Percentiles rank a stretch among this genome's conserved stretches.
phyloP scores from a whole-genome alignment of 2,329 filamentous ascomycete species.

The Trichoderma koningii region DNA sequence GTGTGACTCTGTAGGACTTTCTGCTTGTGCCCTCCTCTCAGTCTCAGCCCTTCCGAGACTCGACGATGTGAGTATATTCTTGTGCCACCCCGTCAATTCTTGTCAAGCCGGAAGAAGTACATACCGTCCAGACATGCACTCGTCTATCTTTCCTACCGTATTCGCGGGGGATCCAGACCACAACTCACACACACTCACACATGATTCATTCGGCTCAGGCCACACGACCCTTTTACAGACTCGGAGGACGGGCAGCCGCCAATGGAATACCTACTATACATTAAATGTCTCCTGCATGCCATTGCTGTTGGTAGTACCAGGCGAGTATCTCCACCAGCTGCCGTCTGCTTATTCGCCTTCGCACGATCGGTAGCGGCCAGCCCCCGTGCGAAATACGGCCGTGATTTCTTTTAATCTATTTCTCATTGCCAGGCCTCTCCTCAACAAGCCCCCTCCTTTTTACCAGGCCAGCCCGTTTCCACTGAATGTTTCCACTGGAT shows the following conservation, averaged over 20 bases:
- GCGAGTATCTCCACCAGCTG: too few relatives aligned
- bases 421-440: constrained; percentile 15
- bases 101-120: background rate
- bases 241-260: too few relatives aligned
- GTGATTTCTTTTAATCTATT: constrained; percentile 8
- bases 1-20: constrained; percentile 13
- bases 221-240: too few relatives aligned
- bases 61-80: background rate
- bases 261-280: too few relatives aligned
- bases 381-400: constrained; percentile 5
- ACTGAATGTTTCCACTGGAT: too few relatives aligned
- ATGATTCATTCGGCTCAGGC: too few relatives aligned
- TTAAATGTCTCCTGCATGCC: too few relatives aligned
- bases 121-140: too few relatives aligned
- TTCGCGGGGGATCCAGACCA: too few relatives aligned
- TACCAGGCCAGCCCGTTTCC: background rate
- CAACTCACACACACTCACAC: too few relatives aligned
- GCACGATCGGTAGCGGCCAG: background rate
- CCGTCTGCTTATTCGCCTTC: background rate
- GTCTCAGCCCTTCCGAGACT: background rate
- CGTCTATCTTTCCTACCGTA: too few relatives aligned
- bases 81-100: background rate
- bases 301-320: background rate
- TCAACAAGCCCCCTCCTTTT: background rate
- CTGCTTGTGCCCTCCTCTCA: constrained; percentile 8